Conservation (phyloP, 2,329 filamentous ascomycete species). For the Alternaria sp. region DNA sequence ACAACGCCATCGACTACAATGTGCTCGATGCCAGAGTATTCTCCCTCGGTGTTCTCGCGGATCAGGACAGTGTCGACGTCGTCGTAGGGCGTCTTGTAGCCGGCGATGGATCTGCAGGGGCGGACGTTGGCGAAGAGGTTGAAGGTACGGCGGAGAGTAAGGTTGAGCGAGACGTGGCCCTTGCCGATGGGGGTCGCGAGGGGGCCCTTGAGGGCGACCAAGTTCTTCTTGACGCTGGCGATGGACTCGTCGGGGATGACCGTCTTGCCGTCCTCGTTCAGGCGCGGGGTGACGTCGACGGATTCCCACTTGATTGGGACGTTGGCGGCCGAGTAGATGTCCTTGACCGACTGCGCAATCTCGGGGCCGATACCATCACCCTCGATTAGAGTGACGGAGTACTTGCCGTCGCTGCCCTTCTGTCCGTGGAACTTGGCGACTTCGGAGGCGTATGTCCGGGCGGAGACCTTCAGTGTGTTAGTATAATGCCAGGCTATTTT, state of each 20-base stretch:
- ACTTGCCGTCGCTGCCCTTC: constrained; percentile 91
- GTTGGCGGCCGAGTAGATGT: constrained; percentile 95
- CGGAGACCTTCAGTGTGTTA: constrained; percentile 28
- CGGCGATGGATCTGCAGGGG: constrained; percentile 94
- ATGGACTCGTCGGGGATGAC: constrained; percentile 93
- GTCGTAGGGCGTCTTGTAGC: constrained; percentile 99
- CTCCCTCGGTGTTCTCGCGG: constrained; percentile 99
- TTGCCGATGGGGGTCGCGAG: constrained; percentile 98
- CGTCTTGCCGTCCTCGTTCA: constrained; percentile 95
- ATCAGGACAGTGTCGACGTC: constrained; percentile 96
- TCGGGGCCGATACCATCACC: constrained; percentile 98
- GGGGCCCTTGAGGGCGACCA: constrained; percentile 96
- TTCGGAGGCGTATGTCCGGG: constrained; percentile 62
- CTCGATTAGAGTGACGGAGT: constrained; percentile 95
- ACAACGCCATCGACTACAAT: constrained; percentile 97
- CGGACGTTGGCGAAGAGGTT: constrained; percentile 99
- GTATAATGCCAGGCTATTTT: constrained; percentile 5
- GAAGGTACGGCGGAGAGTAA: constrained; percentile 97
- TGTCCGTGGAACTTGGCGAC: constrained; percentile 93
- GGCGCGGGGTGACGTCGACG: constrained; percentile 89
- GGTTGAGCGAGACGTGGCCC: constrained; percentile 98
- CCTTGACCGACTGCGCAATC: constrained; percentile 97
- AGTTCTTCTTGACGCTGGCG: constrained; percentile 91
- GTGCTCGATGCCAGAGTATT: constrained; percentile 99
- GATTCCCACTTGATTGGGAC: constrained; percentile 97